Percentiles rank a stretch among this genome's conserved stretches.
Evolutionary conservation across 1,139 yeast genomes (phyloP).

Genomic region (Hemisphaericaspora lyxosophila): DNA sequence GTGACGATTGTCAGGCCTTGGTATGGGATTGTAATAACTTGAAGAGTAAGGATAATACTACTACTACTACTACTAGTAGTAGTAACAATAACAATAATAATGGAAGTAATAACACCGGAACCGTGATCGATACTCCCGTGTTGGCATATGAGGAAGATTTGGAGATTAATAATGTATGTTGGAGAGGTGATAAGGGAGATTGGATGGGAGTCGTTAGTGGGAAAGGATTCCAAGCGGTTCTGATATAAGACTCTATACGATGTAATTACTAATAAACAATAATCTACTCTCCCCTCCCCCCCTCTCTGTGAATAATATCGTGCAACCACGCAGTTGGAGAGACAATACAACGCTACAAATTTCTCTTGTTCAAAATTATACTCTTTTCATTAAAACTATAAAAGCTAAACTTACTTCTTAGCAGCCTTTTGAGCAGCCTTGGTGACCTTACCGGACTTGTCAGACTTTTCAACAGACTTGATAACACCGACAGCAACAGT

Average conservation of each 20-base stretch:
- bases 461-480: conserved; percentile 96
- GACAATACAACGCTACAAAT: not conserved
- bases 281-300: no score
- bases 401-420: conserved; percentile 67
- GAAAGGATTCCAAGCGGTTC: conserved; percentile 75
- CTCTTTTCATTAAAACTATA: not conserved
- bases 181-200: conserved; percentile 66
- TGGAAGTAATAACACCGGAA: conserved; percentile 10
- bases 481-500: conserved; percentile 99
- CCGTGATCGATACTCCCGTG: conserved; percentile 43
- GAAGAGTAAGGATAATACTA: conserved; percentile 6
- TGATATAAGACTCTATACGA: conserved; percentile 20
- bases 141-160: conserved; percentile 58
- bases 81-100: conserved; percentile 2
- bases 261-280: conserved; percentile 2
- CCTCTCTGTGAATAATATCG: no score
- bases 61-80: conserved; percentile 1
- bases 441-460: conserved; percentile 98
- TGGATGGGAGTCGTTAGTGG: conserved; percentile 86
- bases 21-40: conserved; percentile 70
- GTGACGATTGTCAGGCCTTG: conserved; percentile 88
- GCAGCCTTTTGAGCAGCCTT: conserved; percentile 99
- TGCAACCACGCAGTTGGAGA: not conserved
- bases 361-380: not conserved
- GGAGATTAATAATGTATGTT: conserved; percentile 74